Evolutionary conservation across 2,329 filamentous ascomycete genomes (phyloP), one percentile per base, ranked within the genome.

Genomic region (Aspergillus fumigatus): DNA sequence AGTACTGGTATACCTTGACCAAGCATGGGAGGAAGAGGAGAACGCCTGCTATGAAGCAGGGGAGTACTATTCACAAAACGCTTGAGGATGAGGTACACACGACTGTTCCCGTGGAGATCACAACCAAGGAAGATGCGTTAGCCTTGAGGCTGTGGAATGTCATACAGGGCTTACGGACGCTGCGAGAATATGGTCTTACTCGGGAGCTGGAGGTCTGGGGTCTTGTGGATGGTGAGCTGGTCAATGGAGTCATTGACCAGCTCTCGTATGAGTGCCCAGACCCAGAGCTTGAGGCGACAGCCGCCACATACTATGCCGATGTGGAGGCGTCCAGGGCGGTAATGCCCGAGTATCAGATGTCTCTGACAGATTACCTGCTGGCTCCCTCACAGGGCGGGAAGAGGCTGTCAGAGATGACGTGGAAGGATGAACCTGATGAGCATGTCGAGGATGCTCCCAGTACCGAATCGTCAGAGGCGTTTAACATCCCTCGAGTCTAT

Each of bases 181-280:
- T 93, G 53, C 80, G 87, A 4, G 83, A 88, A 11, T 86, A 81
- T 1, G 89, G 90, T 3, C 77, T 88, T 56, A 92, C 90, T 2
- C 80, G 90, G 19, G 89, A 93, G 72, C 71, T 93, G 26, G 88
- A 92, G 65, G 81, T 97, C 3, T 97, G 93, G 91, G 94, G 93
- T 0, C 76, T 88, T 11, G 72, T 97, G 1, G 86, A 94, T 56
- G 91, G 88, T 1, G 84, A 95, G 65, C 79, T 97, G 23, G 86
- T 97, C 57, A 94, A 90, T 65, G 94, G 94, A 1, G 78, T 97
- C 51, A 95, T 99, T 60, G 94, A 99, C 69, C 86, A 92, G 65
- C 74, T 97, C 17, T 91, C 86, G 54, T 88, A 88, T 65, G 79
- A 85, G 21, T 90, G 90, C 65, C 91, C 92, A 0, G 88, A 95